phyloP scores from a whole-genome alignment of 2,329 filamentous ascomycete genomes.

The Trichoderma guizhouense region DNA sequence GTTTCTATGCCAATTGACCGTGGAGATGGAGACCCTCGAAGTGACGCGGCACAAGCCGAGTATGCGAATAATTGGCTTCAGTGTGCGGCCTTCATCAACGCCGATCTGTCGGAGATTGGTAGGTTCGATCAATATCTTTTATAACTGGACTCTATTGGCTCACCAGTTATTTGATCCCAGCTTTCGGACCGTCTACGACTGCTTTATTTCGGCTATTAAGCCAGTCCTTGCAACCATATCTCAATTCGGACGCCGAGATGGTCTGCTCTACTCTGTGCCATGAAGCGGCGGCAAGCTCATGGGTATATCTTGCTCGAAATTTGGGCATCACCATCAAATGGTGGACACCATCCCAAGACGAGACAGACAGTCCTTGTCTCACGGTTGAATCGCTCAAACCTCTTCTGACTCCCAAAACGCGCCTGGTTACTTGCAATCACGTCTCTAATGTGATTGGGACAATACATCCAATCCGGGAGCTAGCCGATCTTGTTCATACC shows the following conservation, averaged over 20 bases:
- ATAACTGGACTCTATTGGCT: no score
- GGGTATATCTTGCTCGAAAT: neutral
- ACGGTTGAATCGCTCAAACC: neutral
- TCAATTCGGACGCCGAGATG: neutral
- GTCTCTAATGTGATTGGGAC: neutral
- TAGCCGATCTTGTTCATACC: neutral
- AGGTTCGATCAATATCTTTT: neutral
- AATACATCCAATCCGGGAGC: neutral
- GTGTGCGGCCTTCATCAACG: neutral
- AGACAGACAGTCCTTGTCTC: neutral
- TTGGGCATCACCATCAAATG: neutral
- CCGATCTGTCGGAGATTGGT: neutral
- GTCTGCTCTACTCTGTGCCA: neutral
- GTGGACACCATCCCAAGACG: neutral
- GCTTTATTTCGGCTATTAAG: neutral
- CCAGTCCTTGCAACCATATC: neutral
- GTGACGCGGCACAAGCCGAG: neutral
- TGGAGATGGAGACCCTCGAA: neutral
- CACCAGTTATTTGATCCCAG: no score
- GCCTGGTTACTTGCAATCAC: neutral
- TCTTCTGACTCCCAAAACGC: neutral
- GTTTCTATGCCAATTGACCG: neutral
- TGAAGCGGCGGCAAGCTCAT: neutral
- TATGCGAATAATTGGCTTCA: neutral
- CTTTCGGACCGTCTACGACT: neutral